Evolutionary conservation across 148 eudicot species (phyloP).

Genomic region (Rhododendron mucronatum): DNA sequence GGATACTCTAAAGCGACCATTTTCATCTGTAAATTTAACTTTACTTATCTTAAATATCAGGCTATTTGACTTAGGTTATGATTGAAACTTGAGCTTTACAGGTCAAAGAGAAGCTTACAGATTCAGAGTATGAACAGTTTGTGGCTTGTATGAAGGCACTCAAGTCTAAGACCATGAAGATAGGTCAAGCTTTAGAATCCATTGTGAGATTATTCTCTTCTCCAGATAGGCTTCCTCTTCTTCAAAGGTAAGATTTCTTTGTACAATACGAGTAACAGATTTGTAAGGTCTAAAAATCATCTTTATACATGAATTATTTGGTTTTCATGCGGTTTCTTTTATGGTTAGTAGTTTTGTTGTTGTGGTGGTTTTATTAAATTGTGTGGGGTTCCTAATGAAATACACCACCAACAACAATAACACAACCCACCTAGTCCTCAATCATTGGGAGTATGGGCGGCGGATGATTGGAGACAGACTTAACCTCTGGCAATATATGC

Average conservation of each 20-base stretch:
- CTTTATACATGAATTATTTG: background rate
- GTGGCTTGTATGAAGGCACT: constrained; percentile 77
- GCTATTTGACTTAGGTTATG: background rate
- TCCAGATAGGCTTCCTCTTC: constrained; percentile 76
- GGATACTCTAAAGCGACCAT: background rate
- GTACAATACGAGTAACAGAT: background rate
- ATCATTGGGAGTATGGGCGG: too few species aligned
- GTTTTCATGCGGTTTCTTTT: background rate
- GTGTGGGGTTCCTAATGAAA: constrained; percentile 2
- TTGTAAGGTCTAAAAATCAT: background rate
- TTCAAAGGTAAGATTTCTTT: constrained; percentile 45
- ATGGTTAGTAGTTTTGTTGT: background rate
- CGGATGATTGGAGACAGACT: too few species aligned
- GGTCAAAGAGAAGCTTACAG: constrained; percentile 80
- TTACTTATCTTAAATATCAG: background rate
- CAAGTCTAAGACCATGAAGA: constrained; percentile 75
- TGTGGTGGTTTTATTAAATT: background rate
- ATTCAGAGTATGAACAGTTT: constrained; percentile 70
- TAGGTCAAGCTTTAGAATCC: constrained; percentile 68
- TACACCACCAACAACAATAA: background rate
- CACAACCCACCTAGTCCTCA: too few species aligned
- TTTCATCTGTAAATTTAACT: background rate
- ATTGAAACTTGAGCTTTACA: constrained; percentile 24
- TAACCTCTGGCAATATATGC: too few species aligned
- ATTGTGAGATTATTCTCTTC: constrained; percentile 63